Base-by-base conservation (phyloP, 106 monocot genomes). In the Dioscorea dumetorum region DNA sequence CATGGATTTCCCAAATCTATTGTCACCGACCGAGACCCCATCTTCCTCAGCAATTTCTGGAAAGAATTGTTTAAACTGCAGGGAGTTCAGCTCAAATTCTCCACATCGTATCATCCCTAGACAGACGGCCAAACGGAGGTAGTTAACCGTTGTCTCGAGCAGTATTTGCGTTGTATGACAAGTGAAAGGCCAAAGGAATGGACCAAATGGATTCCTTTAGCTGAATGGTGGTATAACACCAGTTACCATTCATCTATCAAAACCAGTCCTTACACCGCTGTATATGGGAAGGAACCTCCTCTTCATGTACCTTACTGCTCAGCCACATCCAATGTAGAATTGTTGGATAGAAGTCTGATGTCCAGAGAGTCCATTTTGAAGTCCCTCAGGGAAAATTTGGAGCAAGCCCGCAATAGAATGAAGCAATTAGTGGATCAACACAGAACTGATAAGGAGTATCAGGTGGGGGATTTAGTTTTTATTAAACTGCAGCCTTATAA, bases 91-190 rank as follows among this genome's bases (percentile, higher is more conserved):
- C 32, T 68, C 35, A 2, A 15, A 14, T 17, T 2, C 5, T 19
- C 22, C 10, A 57, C 70, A 0, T n/a, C 76, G 0, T 69, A 76
- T 32, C 76, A 76, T 22, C 61, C 62, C 2, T 51, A 69, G 11
- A 33, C 69, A 1, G 62, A 76, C 16, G 76, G 76, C 1, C 62
- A 76, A 52, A 62, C 69, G 10, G 69, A 68, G 33, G 62, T 76
- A 8, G 24, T 70, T 0, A 63, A 70, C 64, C 8, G n/a, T 2
- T 8, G 54, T 52, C 18, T 65, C 0, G 73, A 73, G 33, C n/a
- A n/a, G n/a, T n/a, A n/a, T n/a, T n/a, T n/a, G n/a, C n/a, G n/a
- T n/a, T n/a, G n/a, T n/a, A n/a, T 75, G 31, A 20, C 56, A 16
- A 16, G 12, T 60, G 9, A 6, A 13, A 15, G 50, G 19, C 65